Conservation (phyloP, 495 filamentous ascomycete genomes). For the Penicillium cinerascens region DNA sequence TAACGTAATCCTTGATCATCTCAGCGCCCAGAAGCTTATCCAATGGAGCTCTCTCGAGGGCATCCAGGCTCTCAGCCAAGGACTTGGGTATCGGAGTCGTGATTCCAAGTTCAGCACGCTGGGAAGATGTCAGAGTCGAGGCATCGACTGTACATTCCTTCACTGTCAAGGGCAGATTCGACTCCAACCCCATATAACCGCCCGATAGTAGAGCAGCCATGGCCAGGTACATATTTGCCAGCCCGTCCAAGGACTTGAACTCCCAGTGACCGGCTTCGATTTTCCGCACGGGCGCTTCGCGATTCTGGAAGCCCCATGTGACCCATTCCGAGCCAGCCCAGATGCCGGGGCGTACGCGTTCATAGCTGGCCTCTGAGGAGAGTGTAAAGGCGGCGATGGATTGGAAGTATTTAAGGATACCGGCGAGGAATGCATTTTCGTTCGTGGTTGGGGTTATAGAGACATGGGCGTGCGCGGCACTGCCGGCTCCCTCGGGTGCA, state of each 20-base stretch:
- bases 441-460: constrained; percentile 29
- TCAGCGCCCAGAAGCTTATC: constrained; percentile 46
- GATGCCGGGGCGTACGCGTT: constrained; percentile 38
- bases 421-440: constrained; percentile 38
- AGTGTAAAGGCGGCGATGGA: constrained; percentile 38
- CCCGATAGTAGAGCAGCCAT: constrained; percentile 61
- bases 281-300: constrained; percentile 42
- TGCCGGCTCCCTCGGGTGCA: constrained; percentile 35
- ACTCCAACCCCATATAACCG: constrained; percentile 58
- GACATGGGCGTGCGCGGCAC: constrained; percentile 46
- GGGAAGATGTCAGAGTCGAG: constrained; percentile 19
- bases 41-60: constrained; percentile 3
- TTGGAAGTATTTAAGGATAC: constrained; percentile 30
- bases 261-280: constrained; percentile 39
- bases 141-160: constrained; percentile 54
- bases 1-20: constrained; percentile 56
- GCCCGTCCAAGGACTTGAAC: constrained; percentile 38
- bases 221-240: constrained; percentile 44
- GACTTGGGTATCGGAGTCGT: constrained; percentile 39
- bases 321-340: constrained; percentile 57
- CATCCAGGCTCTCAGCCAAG: constrained; percentile 28
- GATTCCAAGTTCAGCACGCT: constrained; percentile 31
- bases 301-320: constrained; percentile 44
- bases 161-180: constrained; percentile 41
- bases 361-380: constrained; percentile 39